phyloP scores from a whole-genome alignment of 495 filamentous ascomycete species.

The Hypoxylon cercidicola region DNA sequence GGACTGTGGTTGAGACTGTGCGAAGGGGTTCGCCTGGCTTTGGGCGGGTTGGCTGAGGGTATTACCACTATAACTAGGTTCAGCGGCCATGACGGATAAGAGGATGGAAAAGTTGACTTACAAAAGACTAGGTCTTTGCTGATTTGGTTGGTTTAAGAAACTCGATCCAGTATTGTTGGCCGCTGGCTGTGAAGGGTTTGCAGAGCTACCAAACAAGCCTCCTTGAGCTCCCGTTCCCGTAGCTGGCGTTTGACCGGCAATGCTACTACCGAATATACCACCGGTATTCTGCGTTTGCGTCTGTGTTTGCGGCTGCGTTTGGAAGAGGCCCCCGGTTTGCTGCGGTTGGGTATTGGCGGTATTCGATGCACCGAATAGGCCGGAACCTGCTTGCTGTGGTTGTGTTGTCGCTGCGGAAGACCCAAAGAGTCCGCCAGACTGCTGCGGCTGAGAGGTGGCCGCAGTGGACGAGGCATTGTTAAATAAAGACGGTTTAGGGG shows the following conservation, averaged over 20 bases:
- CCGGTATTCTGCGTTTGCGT: slow-evolving; percentile 48
- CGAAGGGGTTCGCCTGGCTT: slow-evolving; percentile 44
- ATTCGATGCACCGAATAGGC: slow-evolving; percentile 51
- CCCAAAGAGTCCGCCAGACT: slow-evolving; percentile 37
- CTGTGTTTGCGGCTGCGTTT: slow-evolving; percentile 41
- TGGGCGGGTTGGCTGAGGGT: slow-evolving; percentile 35
- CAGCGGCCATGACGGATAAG: slow-evolving; percentile 20
- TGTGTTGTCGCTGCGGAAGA: slow-evolving; percentile 38
- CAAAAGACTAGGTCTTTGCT: slow-evolving; percentile 59
- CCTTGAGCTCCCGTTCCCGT: slow-evolving; percentile 41
- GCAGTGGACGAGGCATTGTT: slow-evolving; percentile 49
- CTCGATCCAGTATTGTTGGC: slow-evolving; percentile 23
- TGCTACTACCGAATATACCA: slow-evolving; percentile 58
- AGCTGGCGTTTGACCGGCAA: slow-evolving; percentile 45
- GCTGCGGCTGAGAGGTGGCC: slow-evolving; percentile 41
- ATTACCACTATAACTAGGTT: slow-evolving; percentile 32
- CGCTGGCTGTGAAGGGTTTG: slow-evolving; percentile 34
- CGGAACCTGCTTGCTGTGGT: slow-evolving; percentile 42
- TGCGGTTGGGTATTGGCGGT: slow-evolving; percentile 41
- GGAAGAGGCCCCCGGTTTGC: not conserved
- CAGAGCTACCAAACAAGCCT: slow-evolving; percentile 46
- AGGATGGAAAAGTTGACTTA: slow-evolving; percentile 47
- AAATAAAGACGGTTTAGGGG: slow-evolving; percentile 63
- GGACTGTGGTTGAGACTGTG: too few relatives aligned
- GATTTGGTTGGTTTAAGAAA: slow-evolving; percentile 45